These are phyloP conservation scores for Prunus fruticosa DNA, from an alignment of 306 rosid genomes.

Conservation along the genomic window DNA sequence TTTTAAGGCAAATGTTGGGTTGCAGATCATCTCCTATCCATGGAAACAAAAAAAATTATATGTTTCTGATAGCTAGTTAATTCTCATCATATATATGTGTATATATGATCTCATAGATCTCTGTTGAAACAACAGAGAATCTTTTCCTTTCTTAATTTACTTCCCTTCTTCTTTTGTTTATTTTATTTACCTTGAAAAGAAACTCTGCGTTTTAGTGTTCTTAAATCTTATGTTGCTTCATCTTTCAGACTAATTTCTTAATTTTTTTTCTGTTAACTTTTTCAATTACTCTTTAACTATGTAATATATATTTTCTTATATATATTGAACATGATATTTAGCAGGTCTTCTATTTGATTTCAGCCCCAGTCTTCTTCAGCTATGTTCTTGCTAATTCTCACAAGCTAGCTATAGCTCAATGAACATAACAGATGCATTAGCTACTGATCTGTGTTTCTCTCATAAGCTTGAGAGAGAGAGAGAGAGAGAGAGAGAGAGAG, in stretches of 20 bases:
- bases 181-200: background rate
- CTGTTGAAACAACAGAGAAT: background rate
- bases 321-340: background rate
- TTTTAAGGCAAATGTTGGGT: background rate
- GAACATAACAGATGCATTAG: background rate
- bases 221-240: background rate
- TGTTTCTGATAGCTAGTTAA: background rate
- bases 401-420: background rate
- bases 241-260: background rate
- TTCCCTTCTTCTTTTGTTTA: background rate
- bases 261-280: background rate
- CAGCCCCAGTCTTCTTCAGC: background rate
- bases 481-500: slow-evolving; percentile 5
- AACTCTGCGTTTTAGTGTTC: background rate
- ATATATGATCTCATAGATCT: background rate
- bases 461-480: background rate
- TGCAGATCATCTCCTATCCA: background rate
- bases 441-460: background rate
- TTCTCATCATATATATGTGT: background rate
- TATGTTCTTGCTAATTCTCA: background rate
- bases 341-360: background rate
- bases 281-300: background rate
- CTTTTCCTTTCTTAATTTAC: background rate
- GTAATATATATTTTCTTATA: too few species aligned
- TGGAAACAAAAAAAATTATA: background rate